These are phyloP conservation scores for Talaromyces rugulosus DNA, from an alignment of 2,329 filamentous ascomycete species.

Conservation along the genomic window DNA sequence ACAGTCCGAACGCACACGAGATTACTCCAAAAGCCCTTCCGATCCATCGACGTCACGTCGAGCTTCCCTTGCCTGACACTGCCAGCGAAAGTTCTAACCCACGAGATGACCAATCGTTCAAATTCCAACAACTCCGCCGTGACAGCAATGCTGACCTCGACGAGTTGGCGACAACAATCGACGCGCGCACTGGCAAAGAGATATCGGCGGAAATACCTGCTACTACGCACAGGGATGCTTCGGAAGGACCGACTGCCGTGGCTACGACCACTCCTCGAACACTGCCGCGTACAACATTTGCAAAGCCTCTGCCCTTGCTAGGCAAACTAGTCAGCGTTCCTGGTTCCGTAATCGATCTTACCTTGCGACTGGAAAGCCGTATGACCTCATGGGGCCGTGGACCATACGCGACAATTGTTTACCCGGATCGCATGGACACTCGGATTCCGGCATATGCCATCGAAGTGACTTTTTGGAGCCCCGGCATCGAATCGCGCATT, in stretches of 20 bases:
- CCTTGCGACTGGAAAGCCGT: conserved; percentile 62
- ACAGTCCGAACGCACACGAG: conserved; percentile 18
- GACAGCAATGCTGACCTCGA: conserved; percentile 20
- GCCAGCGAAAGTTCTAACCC: conserved; percentile 31
- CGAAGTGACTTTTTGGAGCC: conserved; percentile 69
- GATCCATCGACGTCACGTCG: conserved; percentile 32
- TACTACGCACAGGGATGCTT: conserved; percentile 16
- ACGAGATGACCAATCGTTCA: conserved; percentile 11
- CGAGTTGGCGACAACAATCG: conserved; percentile 39
- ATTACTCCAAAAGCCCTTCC: conserved; percentile 29
- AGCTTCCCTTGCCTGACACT: conserved; percentile 35
- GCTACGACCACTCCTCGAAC: conserved; percentile 11
- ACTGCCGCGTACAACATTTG: conserved; percentile 18
- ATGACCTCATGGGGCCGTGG: conserved; percentile 75
- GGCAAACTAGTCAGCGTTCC: conserved; percentile 63
- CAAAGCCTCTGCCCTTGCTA: conserved; percentile 42
- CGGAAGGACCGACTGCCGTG: conserved; percentile 10
- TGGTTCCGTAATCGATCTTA: conserved; percentile 62
- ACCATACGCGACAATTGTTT: conserved; percentile 62
- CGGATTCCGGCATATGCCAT: conserved; percentile 79
- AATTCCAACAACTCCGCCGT: conserved; percentile 10
- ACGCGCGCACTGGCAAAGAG: conserved; percentile 38
- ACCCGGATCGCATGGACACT: conserved; percentile 59
- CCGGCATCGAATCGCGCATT: conserved; percentile 59
- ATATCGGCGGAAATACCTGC: conserved; percentile 22